phyloP scores from a whole-genome alignment of 441 rosid species.

The Syzygium syzygioides region DNA sequence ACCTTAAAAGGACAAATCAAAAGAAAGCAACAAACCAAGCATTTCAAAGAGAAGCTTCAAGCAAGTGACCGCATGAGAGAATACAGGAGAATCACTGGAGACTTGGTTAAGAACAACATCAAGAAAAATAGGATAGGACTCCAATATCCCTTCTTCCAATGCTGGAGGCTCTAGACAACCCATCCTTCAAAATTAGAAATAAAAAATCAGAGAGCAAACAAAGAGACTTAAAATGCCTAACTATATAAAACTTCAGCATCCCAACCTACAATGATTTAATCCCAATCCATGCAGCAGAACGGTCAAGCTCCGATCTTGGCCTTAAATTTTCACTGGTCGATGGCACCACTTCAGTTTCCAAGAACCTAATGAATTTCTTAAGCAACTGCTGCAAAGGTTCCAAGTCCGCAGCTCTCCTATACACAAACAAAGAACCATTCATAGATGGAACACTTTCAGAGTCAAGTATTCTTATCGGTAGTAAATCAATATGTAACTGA shows the following conservation, averaged over 20 bases:
- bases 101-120: constrained; percentile 92
- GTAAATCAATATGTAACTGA: not conserved
- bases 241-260: constrained; percentile 21
- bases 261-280: constrained; percentile 86
- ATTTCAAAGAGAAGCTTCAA: constrained; percentile 90
- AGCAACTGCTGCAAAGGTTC: constrained; percentile 96
- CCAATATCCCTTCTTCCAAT: constrained; percentile 95
- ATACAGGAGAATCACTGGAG: constrained; percentile 85
- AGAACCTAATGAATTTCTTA: constrained; percentile 63
- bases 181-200: constrained; percentile 53
- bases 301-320: constrained; percentile 76
- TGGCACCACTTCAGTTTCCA: constrained; percentile 83
- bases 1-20: not conserved
- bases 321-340: constrained; percentile 52
- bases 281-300: constrained; percentile 86
- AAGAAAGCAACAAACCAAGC: constrained; percentile 58
- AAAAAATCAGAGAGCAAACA: constrained; percentile 12
- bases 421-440: constrained; percentile 15
- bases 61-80: constrained; percentile 88
- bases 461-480: not conserved
- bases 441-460: constrained; percentile 4
- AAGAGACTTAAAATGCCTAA: constrained; percentile 2
- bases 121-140: constrained; percentile 91
- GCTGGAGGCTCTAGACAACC: constrained; percentile 96
- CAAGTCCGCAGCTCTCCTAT: constrained; percentile 86